Conservation (phyloP, 23 red algal species). For the Gracilaria vermiculophylla region DNA sequence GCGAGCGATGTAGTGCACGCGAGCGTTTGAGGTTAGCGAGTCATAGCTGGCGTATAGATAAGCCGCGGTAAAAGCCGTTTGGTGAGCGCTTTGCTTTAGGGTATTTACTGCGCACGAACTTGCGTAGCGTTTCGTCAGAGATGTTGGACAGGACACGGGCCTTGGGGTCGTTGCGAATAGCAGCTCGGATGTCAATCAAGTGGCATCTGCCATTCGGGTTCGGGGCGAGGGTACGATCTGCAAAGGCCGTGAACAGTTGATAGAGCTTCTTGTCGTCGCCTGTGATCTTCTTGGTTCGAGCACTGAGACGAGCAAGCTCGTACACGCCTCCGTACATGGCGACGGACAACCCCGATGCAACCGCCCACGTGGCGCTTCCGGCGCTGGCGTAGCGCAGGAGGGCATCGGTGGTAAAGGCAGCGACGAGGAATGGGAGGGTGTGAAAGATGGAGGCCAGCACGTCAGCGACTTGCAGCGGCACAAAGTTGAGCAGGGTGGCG, state of each 20-base stretch:
- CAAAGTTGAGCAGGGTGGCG: neutral
- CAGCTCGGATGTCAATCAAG: conserved; percentile 43
- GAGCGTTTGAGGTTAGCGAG: neutral
- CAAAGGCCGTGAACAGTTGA: conserved; percentile 27
- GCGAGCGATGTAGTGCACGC: neutral
- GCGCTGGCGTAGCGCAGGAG: conserved; percentile 40
- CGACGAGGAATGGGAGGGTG: conserved; percentile 55
- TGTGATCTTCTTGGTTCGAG: neutral
- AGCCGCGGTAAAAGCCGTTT: conserved; percentile 68
- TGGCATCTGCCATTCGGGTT: conserved; percentile 49
- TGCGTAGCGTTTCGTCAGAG: conserved; percentile 51
- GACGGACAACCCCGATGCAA: conserved; percentile 40
- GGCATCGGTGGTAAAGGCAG: conserved; percentile 55
- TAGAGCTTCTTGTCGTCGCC: conserved; percentile 25
- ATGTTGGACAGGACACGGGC: neutral
- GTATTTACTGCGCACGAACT: conserved; percentile 47
- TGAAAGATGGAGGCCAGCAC: conserved; percentile 38
- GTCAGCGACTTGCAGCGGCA: conserved; percentile 21
- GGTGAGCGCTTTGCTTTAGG: conserved; percentile 64
- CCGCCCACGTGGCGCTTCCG: conserved; percentile 45
- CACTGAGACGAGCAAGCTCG: conserved; percentile 39
- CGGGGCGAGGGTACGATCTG: conserved; percentile 18
- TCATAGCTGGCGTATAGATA: conserved; percentile 24
- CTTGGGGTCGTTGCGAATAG: conserved; percentile 48
- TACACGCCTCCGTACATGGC: conserved; percentile 71